Percentiles rank a stretch among this genome's conserved stretches.
These are phyloP conservation scores for Mycogone perniciosa DNA, from an alignment of 2,329 filamentous ascomycete species.

Conservation along the genomic window DNA sequence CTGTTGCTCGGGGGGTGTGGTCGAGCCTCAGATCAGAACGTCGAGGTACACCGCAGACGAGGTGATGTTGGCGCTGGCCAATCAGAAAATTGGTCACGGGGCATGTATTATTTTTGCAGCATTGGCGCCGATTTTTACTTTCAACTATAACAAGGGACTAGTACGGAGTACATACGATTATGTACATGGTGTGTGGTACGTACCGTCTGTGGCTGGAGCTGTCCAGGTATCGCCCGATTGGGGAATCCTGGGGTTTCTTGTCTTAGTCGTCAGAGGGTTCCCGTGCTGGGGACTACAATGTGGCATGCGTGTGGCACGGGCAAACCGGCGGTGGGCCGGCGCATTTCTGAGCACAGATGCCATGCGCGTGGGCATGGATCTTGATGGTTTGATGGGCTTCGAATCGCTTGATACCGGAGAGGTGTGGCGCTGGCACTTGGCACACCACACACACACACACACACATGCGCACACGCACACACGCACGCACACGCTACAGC, in stretches of 20 bases:
- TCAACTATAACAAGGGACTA: constrained; percentile 7
- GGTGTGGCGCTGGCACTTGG: too few relatives aligned
- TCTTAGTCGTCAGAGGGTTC: too few relatives aligned
- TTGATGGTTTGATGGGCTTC: too few relatives aligned
- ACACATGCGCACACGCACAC: too few relatives aligned
- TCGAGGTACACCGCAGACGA: constrained; percentile 27
- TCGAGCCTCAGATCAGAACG: constrained; percentile 25
- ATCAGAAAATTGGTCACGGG: constrained; percentile 34
- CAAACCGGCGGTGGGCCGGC: too few relatives aligned
- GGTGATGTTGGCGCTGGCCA: constrained; percentile 30
- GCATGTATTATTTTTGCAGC: constrained; percentile 29
- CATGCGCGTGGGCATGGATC: too few relatives aligned
- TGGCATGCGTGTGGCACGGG: too few relatives aligned
- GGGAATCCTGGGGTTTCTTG: not conserved
- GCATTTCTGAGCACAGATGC: too few relatives aligned
- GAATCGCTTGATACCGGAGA: too few relatives aligned
- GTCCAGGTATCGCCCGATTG: not conserved
- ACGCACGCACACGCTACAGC: too few relatives aligned
- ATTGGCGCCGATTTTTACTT: constrained; percentile 27
- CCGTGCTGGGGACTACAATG: too few relatives aligned
- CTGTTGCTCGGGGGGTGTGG: constrained; percentile 23
- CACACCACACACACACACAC: too few relatives aligned
- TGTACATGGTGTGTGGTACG: not conserved
- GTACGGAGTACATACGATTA: not conserved
- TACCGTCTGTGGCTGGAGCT: not conserved